phyloP scores from a whole-genome alignment of 2,329 filamentous ascomycete genomes.

The Microcyclospora pomicola region DNA sequence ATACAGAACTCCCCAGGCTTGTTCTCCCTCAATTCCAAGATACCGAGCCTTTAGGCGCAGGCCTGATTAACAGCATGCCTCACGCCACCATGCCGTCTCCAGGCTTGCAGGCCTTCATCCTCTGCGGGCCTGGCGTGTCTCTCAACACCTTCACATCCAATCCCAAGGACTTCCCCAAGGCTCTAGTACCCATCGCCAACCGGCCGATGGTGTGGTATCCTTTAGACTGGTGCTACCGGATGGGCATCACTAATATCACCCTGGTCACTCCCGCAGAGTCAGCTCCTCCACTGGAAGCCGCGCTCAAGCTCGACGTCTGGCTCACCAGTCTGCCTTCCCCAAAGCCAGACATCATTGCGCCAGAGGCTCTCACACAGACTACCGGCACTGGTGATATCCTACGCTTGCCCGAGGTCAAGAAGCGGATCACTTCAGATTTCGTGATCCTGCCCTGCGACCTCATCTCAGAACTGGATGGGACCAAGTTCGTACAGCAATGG shows the following conservation, averaged over 20 bases:
- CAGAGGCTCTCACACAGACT: conserved; percentile 61
- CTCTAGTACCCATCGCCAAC: conserved; percentile 69
- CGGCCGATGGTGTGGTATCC: conserved; percentile 84
- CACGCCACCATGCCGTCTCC: conserved; percentile 62
- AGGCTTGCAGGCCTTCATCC: conserved; percentile 68
- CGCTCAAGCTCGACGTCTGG: conserved; percentile 64
- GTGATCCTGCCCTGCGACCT: conserved; percentile 85
- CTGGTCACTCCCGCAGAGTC: conserved; percentile 45
- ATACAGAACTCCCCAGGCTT: too few species aligned
- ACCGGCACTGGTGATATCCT: conserved; percentile 84
- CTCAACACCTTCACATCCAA: conserved; percentile 73
- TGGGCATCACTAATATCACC: conserved; percentile 53
- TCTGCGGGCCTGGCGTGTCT: conserved; percentile 70
- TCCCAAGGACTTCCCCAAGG: conserved; percentile 68
- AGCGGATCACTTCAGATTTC: conserved; percentile 72
- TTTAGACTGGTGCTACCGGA: conserved; percentile 71
- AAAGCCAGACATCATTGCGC: conserved; percentile 62
- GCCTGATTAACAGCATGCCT: conserved; percentile 41
- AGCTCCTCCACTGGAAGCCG: conserved; percentile 50
- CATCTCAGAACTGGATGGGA: conserved; percentile 76
- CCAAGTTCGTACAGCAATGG: conserved; percentile 77
- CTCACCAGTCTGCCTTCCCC: conserved; percentile 60
- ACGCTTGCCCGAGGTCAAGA: conserved; percentile 66
- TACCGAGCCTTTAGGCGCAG: too few species aligned
- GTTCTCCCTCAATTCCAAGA: too few species aligned